Evolutionary conservation across 2,329 filamentous ascomycete genomes (phyloP), one percentile per base, ranked within the genome.

Genomic region (Trichoderma hamatum): DNA sequence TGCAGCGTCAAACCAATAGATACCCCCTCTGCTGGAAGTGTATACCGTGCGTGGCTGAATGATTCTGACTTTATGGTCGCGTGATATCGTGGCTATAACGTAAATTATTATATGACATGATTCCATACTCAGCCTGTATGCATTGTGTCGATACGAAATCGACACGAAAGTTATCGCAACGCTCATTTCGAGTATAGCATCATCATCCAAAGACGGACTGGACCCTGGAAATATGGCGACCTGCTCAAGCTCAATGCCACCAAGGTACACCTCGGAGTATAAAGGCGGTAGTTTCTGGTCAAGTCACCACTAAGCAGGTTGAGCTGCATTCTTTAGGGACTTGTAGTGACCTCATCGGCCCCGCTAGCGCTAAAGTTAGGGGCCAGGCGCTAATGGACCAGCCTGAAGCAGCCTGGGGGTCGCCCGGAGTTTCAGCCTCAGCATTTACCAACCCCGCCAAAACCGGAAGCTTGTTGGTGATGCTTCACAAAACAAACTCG

Each of bases 381-480:
- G 56, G 65, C 65, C 39, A 64, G 61, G 61, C 61, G 51, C 63
- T 59, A 58, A n/a, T 19, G 39, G 10, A 28, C 63, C 30, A 59
- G 56, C 65, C 65, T 68, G 65, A 61, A 68, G 65, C 56, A 61
- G 66, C 56, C 46, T 68, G 66, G 55, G 56, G 49, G 39, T n/a
- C 24, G 58, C 32, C 58, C 58, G 36, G 65, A 62, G 66, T 68
- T 68, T 70, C 59, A 70, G 59, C 69, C 66, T 61, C 52, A 28
- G 30, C 24, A 39, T 28, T 49, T 34, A 16, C 55, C 56, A 68
- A 68, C 65, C 65, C 65, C 65, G 65, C 65, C 65, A 68, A 68
- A 68, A 51, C 56, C 62, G 36, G 28, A 55, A 63, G 61, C 62
- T 59, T 49, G 34, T 52, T 71, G 63, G 63, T 72, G 62, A 74